These are phyloP conservation scores for Hyphodiscus hymeniophilus DNA, from an alignment of 495 filamentous ascomycete species.

Conservation along the genomic window DNA sequence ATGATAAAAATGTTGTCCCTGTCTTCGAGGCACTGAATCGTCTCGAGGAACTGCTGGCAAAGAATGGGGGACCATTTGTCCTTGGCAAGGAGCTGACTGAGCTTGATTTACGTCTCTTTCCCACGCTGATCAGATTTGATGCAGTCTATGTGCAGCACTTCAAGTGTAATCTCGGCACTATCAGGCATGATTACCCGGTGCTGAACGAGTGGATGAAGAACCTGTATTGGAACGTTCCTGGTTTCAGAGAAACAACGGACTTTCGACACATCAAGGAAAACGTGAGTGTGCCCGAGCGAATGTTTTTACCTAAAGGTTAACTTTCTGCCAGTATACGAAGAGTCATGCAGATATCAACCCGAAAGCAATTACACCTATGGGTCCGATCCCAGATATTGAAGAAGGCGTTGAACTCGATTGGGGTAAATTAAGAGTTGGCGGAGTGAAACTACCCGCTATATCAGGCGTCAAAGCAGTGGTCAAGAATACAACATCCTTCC, in stretches of 20 bases:
- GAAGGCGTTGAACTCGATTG: conserved; percentile 15
- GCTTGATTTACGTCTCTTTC: conserved; percentile 67
- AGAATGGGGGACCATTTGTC: conserved; percentile 50
- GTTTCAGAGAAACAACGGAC: conserved; percentile 57
- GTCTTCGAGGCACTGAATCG: conserved; percentile 69
- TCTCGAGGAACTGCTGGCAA: conserved; percentile 55
- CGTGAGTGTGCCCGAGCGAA: neutral
- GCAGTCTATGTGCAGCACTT: conserved; percentile 88
- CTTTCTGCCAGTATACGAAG: conserved; percentile 35
- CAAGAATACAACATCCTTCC: too few relatives aligned
- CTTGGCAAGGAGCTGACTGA: conserved; percentile 67
- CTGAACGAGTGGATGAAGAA: conserved; percentile 61
- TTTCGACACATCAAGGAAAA: conserved; percentile 51
- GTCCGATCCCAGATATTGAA: conserved; percentile 55
- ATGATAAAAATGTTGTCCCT: conserved; percentile 57
- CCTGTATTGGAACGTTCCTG: conserved; percentile 59
- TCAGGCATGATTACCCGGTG: conserved; percentile 65
- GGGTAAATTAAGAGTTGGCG: conserved; percentile 10
- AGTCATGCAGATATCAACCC: conserved; percentile 42
- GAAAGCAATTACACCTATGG: conserved; percentile 51
- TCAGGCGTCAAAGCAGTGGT: too few relatives aligned
- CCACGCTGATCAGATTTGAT: conserved; percentile 81
- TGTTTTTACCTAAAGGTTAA: neutral
- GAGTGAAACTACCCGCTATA: conserved; percentile 12
- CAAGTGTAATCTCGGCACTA: conserved; percentile 82